These are phyloP conservation scores for Aspergillus sergii DNA, from an alignment of 2,329 filamentous ascomycete genomes.

Conservation along the genomic window DNA sequence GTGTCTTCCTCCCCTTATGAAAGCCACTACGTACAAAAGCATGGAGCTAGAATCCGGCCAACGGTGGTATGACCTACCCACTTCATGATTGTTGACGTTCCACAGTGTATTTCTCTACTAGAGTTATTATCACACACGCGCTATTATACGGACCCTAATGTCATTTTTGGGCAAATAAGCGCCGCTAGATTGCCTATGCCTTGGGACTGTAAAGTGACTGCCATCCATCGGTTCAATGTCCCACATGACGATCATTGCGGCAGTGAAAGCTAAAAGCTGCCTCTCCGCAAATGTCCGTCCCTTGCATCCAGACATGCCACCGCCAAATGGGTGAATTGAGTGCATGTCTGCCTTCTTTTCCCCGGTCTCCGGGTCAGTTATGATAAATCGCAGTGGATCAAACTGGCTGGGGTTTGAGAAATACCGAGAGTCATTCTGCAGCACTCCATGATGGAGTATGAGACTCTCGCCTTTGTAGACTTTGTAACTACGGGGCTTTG, in stretches of 20 bases:
- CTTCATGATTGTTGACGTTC: neutral
- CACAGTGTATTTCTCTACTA: neutral
- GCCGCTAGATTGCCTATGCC: constrained; percentile 50
- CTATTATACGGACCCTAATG: constrained; percentile 57
- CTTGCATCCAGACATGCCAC: constrained; percentile 53
- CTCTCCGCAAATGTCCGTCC: constrained; percentile 54
- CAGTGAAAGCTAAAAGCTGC: constrained; percentile 54
- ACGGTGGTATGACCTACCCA: neutral
- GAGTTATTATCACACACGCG: constrained; percentile 32
- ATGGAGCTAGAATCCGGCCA: neutral
- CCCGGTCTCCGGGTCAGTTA: constrained; percentile 39
- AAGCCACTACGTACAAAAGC: neutral
- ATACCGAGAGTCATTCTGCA: constrained; percentile 45
- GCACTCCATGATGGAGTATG: constrained; percentile 47
- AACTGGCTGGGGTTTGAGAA: constrained; percentile 48
- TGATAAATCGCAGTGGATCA: constrained; percentile 51
- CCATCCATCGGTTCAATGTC: constrained; percentile 54
- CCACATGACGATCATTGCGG: constrained; percentile 59
- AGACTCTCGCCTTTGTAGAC: constrained; percentile 47
- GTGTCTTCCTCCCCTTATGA: neutral
- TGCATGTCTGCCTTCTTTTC: constrained; percentile 40
- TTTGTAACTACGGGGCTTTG: constrained; percentile 40
- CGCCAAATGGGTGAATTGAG: constrained; percentile 53
- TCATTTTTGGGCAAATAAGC: constrained; percentile 56
- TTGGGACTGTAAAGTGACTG: constrained; percentile 55